Conservation (phyloP, 441 rosid species). For the Euphorbia corollata region DNA sequence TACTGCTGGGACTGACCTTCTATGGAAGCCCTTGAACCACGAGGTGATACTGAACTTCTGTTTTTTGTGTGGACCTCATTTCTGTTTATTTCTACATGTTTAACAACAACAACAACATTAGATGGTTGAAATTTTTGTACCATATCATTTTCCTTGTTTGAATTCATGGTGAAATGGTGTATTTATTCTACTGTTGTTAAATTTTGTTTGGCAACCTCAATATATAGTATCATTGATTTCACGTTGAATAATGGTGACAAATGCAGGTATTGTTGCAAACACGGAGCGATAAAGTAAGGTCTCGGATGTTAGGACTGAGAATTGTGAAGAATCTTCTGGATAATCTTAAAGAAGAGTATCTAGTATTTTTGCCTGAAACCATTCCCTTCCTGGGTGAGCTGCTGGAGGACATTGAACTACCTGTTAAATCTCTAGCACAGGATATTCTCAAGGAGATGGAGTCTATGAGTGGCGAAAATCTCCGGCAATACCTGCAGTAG, state of each 20-base stretch:
- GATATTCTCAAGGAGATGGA: conserved; percentile 88
- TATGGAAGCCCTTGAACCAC: conserved; percentile 89
- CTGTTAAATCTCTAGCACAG: conserved; percentile 79
- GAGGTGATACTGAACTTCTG: conserved; percentile 47
- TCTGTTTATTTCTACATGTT: not conserved
- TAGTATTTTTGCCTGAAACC: conserved; percentile 72
- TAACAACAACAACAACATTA: not conserved
- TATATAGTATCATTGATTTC: no score
- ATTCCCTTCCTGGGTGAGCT: conserved; percentile 88
- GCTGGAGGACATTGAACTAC: conserved; percentile 75
- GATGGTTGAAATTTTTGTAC: not conserved
- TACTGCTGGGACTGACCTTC: conserved; percentile 79
- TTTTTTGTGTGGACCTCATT: not conserved
- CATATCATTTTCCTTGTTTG: not conserved
- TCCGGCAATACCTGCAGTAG: conserved; percentile 55
- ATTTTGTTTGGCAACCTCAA: not conserved
- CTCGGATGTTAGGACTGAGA: conserved; percentile 73
- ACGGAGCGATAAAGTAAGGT: conserved; percentile 65
- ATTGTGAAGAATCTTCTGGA: conserved; percentile 64
- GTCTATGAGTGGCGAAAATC: conserved; percentile 80
- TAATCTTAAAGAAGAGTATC: conserved; percentile 81
- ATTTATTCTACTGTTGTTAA: not conserved
- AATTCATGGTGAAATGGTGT: not conserved
- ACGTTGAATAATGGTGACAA: not conserved
- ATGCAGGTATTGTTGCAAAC: conserved; percentile 85